Evolutionary conservation across 2,329 filamentous ascomycete genomes (phyloP), one percentile per base, ranked within the genome.

Genomic region (Ascocoryne sarcoides): DNA sequence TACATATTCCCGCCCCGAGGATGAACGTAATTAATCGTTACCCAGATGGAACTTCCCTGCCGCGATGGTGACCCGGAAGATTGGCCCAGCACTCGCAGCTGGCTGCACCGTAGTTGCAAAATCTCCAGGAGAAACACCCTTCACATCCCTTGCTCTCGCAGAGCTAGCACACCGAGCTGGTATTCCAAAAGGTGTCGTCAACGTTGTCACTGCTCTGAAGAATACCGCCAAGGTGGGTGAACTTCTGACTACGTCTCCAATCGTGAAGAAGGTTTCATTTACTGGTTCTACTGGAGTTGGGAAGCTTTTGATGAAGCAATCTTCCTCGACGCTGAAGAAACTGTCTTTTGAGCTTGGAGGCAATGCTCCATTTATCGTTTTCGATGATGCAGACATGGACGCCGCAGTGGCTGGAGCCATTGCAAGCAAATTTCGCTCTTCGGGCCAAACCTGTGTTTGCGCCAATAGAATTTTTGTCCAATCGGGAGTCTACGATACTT

Each of bases 321-420:
- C 83, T 9, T 77, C 88, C 0, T 73, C 76, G 30, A 95, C 88
- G 0, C 67, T 87, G 19, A 96, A 96, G 73, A 75, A 79, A 51
- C 60, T 80, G 30, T 92, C 85, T 0, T 84, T 95, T 61, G 90
- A 96, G 61, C 81, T 96, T 1, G 90, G 90, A 40, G 92, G 90
- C 35, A 96, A 96, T 61, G 85, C 90, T 0, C 90, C 90, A 1
- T 94, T 95, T 60, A 95, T 96, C 51, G 87, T 96, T 23, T 96
- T 96, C 58, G 88, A 96, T 57, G 90, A 96, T 57, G 85, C 90
- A 15, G 86, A 96, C 58, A 66, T 96, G 15, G 89, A 95, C 44
- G 67, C 70, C 4, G 92, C 92, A 2, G 87, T 96, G 1, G 67
- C 77, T 0, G 90, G 89, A 18, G 88, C 88, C 35, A 75, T 96